These are phyloP conservation scores for Diaporthe amygdali DNA, from an alignment of 2,329 filamentous ascomycete species.

Conservation along the genomic window DNA sequence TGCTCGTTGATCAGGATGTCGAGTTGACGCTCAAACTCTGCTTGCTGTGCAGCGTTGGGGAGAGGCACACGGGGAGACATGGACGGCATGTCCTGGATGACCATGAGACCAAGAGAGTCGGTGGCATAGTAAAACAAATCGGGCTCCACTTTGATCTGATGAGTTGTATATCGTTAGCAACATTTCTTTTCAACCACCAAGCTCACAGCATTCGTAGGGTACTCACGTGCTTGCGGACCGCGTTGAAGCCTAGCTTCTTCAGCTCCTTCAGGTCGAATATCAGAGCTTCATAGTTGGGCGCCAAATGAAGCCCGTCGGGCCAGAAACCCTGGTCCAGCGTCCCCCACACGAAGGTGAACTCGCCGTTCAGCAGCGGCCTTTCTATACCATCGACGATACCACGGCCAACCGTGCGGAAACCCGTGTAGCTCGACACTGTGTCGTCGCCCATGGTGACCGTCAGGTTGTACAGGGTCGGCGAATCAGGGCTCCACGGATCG, in stretches of 20 bases:
- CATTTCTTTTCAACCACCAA: background rate
- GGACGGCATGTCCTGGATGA: constrained; percentile 77
- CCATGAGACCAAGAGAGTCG: constrained; percentile 67
- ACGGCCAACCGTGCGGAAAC: constrained; percentile 67
- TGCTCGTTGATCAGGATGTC: constrained; percentile 66
- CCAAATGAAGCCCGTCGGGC: constrained; percentile 71
- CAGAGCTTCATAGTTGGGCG: constrained; percentile 72
- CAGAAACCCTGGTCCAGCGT: constrained; percentile 75
- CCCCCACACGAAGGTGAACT: constrained; percentile 71
- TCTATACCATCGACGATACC: constrained; percentile 62
- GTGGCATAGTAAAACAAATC: constrained; percentile 72
- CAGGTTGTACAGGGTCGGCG: constrained; percentile 69
- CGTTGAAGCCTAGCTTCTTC: constrained; percentile 72
- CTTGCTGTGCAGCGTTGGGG: constrained; percentile 56
- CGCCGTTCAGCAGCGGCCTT: constrained; percentile 70
- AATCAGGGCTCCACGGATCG: constrained; percentile 68
- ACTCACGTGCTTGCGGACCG: constrained; percentile 71
- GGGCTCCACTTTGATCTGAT: constrained; percentile 68
- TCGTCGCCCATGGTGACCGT: constrained; percentile 59
- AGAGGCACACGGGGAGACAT: constrained; percentile 42
- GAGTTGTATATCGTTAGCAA: background rate
- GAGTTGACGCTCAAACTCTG: constrained; percentile 69
- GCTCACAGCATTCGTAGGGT: background rate
- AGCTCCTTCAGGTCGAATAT: constrained; percentile 67
- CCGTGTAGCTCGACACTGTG: constrained; percentile 67